These are phyloP conservation scores for Kwoniella shandongensis DNA, from an alignment of 768 basidiomycete genomes.

Conservation along the genomic window DNA sequence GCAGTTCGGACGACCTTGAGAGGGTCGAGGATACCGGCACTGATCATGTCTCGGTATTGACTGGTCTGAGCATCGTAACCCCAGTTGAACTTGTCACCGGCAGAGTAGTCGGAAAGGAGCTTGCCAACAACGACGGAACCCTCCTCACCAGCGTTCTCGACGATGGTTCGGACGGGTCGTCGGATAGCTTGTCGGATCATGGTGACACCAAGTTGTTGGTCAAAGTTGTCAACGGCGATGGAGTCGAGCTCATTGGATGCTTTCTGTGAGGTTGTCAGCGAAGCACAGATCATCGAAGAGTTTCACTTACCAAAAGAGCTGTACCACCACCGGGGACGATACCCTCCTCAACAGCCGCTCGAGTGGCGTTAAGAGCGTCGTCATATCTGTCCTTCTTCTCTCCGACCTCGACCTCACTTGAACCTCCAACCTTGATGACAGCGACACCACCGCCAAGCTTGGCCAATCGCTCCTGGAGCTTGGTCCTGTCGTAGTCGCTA, in stretches of 20 bases:
- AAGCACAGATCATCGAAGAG: background rate
- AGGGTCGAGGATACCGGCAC: conserved; percentile 90
- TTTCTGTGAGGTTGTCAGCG: conserved; percentile 39
- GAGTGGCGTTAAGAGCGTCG: conserved; percentile 94
- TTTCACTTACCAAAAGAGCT: conserved; percentile 64
- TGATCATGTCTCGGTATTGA: conserved; percentile 93
- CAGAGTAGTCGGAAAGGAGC: conserved; percentile 58
- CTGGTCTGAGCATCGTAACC: conserved; percentile 89
- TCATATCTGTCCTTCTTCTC: conserved; percentile 99
- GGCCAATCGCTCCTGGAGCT: conserved; percentile 94
- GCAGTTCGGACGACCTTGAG: conserved; percentile 94
- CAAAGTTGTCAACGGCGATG: conserved; percentile 85
- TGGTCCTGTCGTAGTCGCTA: conserved; percentile 87
- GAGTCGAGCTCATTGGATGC: conserved; percentile 58
- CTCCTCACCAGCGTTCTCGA: conserved; percentile 92
- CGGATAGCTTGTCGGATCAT: conserved; percentile 86
- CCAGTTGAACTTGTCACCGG: conserved; percentile 70
- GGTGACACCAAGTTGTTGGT: conserved; percentile 91
- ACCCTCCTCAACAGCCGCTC: conserved; percentile 97
- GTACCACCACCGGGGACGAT: conserved; percentile 96
- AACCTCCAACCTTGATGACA: conserved; percentile 95
- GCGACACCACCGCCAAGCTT: conserved; percentile 96
- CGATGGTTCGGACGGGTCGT: conserved; percentile 80
- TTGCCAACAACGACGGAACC: conserved; percentile 88
- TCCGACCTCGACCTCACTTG: conserved; percentile 90